Evolutionary conservation across 2,329 filamentous ascomycete species (phyloP).

Genomic region (Chaetomiaceae sp.): DNA sequence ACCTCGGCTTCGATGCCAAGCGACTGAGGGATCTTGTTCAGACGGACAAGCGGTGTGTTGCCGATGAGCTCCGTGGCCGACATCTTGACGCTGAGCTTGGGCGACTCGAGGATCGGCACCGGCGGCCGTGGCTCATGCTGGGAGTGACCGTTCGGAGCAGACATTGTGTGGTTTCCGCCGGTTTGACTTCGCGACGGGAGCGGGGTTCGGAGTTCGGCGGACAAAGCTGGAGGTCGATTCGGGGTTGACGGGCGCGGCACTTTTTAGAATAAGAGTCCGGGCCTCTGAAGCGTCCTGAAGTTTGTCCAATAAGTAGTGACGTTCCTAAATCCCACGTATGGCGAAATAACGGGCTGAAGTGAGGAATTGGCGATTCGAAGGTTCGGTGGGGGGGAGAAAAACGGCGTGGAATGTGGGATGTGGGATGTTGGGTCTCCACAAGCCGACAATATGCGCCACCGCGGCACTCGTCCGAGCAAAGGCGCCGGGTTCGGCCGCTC

Average conservation of each 20-base stretch:
- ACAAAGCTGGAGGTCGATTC: background rate
- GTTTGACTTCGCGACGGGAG: background rate
- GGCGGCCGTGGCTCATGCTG: conserved; percentile 13
- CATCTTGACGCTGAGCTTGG: conserved; percentile 27
- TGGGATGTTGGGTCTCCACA: conserved; percentile 9
- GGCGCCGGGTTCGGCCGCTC: background rate
- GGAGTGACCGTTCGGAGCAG: conserved; percentile 10
- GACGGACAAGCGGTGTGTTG: conserved; percentile 88
- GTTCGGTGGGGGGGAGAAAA: conserved; percentile 9
- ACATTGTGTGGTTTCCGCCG: conserved; percentile 8
- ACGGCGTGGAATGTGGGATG: conserved; percentile 13
- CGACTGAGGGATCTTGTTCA: conserved; percentile 90
- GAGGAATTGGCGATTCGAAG: background rate
- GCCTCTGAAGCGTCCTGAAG: too few species aligned
- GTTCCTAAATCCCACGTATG: background rate
- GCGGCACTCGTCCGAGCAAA: background rate
- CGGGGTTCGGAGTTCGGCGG: background rate
- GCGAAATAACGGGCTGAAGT: conserved; percentile 1
- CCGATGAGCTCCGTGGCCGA: conserved; percentile 85
- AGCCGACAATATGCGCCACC: conserved; percentile 22
- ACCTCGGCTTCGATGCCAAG: conserved; percentile 85
- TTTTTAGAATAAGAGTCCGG: too few species aligned
- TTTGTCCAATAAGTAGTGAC: background rate
- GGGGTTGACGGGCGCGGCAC: background rate
- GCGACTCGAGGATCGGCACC: conserved; percentile 20